phyloP scores from a whole-genome alignment of 2,329 filamentous ascomycete genomes.

The Tolypocladium tundrense region DNA sequence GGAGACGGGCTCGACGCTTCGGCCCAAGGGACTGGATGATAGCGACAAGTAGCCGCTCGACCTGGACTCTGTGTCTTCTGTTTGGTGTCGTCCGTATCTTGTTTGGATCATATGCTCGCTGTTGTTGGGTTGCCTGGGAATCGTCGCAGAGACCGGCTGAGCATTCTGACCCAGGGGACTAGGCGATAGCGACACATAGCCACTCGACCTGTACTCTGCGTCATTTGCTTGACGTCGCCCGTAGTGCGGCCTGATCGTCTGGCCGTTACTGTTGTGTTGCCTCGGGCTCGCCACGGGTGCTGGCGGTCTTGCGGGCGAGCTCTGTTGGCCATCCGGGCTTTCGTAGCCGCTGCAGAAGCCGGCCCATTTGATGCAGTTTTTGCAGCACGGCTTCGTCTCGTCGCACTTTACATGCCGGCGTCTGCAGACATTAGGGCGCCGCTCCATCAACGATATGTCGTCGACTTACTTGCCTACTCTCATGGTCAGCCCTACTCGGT shows the following conservation, averaged over 20 bases:
- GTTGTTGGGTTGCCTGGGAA: not conserved
- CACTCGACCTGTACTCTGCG: not conserved
- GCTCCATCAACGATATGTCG: not conserved
- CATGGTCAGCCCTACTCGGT: not conserved
- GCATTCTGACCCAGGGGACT: not conserved
- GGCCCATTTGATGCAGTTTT: constrained; percentile 24
- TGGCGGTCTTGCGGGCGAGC: not conserved
- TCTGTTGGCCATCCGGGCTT: not conserved
- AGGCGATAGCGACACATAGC: not conserved
- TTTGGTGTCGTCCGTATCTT: not conserved
- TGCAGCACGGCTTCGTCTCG: constrained; percentile 22
- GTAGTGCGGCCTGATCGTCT: not conserved
- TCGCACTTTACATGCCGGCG: constrained; percentile 25
- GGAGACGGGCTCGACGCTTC: not conserved
- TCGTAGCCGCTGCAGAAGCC: constrained; percentile 23
- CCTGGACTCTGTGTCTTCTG: not conserved
- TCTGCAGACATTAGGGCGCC: constrained; percentile 9
- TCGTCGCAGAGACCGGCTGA: not conserved
- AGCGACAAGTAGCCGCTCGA: not conserved
- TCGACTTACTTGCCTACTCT: constrained; percentile 17
- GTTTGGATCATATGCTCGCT: not conserved
- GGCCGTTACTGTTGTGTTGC: not conserved
- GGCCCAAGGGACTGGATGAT: not conserved
- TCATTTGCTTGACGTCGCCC: not conserved
- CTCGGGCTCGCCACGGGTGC: not conserved